Evolutionary conservation across 2,329 filamentous ascomycete species (phyloP).

Genomic region (Ceratocystiopsis minuta): DNA sequence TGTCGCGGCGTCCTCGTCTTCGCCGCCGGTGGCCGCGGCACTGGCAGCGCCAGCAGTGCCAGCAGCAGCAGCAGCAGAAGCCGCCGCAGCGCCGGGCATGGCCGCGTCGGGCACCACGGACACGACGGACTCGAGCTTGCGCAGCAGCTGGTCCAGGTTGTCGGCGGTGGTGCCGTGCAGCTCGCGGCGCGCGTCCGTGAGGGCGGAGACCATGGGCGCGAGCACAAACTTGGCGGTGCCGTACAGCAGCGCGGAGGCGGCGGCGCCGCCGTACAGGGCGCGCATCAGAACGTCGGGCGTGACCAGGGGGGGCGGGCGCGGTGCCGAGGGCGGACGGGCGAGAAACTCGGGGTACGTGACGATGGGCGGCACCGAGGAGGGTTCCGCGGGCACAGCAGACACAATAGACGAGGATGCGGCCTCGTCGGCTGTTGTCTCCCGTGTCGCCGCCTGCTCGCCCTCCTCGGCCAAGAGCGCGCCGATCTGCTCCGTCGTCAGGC

Average conservation of each 20-base stretch:
- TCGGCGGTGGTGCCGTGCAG: constrained; percentile 29
- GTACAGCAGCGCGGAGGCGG: constrained; percentile 46
- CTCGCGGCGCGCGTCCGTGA: constrained; percentile 33
- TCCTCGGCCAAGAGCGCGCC: constrained; percentile 37
- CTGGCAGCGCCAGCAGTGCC: constrained; percentile 1
- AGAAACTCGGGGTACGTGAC: constrained; percentile 57
- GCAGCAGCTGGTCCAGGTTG: constrained; percentile 27
- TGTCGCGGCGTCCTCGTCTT: constrained; percentile 17
- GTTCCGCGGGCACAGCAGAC: too few relatives aligned
- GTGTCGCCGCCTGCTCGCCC: neutral
- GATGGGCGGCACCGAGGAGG: constrained; percentile 29
- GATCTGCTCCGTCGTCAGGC: constrained; percentile 49
- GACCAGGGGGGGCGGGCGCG: constrained; percentile 40
- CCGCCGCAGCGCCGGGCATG: constrained; percentile 1
- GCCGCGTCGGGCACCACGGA: constrained; percentile 35
- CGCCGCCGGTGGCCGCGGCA: constrained; percentile 4
- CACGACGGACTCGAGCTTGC: constrained; percentile 36
- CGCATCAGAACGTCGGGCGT: constrained; percentile 40
- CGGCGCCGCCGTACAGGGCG: constrained; percentile 38
- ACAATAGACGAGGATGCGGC: neutral
- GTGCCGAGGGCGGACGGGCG: constrained; percentile 23
- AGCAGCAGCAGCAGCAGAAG: neutral
- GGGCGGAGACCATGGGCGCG: constrained; percentile 37
- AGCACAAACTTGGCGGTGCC: constrained; percentile 53
- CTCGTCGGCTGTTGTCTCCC: neutral